These are phyloP conservation scores for Yamadazyma mexicana DNA, from an alignment of 1,139 yeast species.

Conservation along the genomic window DNA sequence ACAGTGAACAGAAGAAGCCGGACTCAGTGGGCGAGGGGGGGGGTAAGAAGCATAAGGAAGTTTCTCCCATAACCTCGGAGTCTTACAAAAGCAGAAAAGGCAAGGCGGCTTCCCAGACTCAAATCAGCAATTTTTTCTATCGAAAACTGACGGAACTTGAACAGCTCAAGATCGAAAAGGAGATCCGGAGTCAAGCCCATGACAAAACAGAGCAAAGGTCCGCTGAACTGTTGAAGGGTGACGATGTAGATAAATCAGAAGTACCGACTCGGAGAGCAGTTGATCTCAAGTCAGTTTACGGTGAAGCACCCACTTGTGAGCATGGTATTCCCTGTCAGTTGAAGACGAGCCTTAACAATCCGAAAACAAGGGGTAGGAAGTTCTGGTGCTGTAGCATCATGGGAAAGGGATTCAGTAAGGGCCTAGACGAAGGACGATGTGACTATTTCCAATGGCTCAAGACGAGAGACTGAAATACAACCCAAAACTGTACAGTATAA, in stretches of 20 bases:
- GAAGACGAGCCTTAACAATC: constrained; percentile 47
- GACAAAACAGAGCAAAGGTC: too few species aligned
- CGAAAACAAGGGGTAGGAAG: constrained; percentile 49
- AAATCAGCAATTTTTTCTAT: neutral
- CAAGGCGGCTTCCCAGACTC: neutral
- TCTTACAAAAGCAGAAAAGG: neutral
- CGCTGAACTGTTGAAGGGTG: too few species aligned
- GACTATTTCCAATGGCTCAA: constrained; percentile 40
- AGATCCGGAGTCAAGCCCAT: too few species aligned
- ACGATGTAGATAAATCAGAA: too few species aligned
- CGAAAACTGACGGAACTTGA: neutral
- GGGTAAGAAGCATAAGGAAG: too few species aligned
- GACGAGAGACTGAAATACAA: neutral
- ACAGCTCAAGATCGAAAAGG: constrained; percentile 1
- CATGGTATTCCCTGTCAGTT: constrained; percentile 51
- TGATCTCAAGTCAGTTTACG: constrained; percentile 20
- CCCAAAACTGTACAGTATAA: too few species aligned
- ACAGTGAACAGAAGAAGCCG: neutral
- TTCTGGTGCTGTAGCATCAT: constrained; percentile 58
- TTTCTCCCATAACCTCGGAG: too few species aligned
- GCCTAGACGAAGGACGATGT: constrained; percentile 22
- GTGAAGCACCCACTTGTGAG: constrained; percentile 48
- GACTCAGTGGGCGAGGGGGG: neutral
- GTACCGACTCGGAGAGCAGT: neutral
- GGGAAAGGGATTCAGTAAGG: constrained; percentile 14